These are phyloP conservation scores for Zizania latifolia DNA, from an alignment of 176 grass and related monocot species.

Conservation along the genomic window DNA sequence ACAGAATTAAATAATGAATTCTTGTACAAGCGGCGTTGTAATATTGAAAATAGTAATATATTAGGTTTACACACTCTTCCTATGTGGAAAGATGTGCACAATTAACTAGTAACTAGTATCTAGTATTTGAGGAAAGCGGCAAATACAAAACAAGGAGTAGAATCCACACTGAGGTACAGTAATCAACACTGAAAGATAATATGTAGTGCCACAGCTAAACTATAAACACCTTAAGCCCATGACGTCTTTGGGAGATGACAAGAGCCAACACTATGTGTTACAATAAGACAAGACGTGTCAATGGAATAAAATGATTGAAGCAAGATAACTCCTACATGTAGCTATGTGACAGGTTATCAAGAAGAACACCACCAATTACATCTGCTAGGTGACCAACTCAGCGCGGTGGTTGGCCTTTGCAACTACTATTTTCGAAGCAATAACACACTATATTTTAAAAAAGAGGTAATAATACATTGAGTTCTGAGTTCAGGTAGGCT, in stretches of 20 bases:
- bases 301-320: too few species aligned
- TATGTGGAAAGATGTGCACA: background rate
- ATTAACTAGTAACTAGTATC: background rate
- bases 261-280: too few species aligned
- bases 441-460: too few species aligned
- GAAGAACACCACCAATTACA: background rate
- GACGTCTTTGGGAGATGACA: background rate
- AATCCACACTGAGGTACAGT: background rate
- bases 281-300: too few species aligned
- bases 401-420: background rate
- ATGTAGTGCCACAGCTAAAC: background rate
- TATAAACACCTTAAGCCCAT: background rate
- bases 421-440: background rate
- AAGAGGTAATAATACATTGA: background rate
- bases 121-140: background rate
- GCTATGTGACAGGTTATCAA: too few species aligned
- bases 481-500: background rate
- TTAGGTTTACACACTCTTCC: background rate
- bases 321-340: too few species aligned
- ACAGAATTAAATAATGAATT: background rate
- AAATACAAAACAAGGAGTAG: background rate
- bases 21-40: background rate
- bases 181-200: background rate
- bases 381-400: background rate
- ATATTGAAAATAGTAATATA: background rate